Evolutionary conservation across 257 asterid genomes (phyloP), one percentile per base, ranked within the genome.

Genomic region (Striga asiatica): DNA sequence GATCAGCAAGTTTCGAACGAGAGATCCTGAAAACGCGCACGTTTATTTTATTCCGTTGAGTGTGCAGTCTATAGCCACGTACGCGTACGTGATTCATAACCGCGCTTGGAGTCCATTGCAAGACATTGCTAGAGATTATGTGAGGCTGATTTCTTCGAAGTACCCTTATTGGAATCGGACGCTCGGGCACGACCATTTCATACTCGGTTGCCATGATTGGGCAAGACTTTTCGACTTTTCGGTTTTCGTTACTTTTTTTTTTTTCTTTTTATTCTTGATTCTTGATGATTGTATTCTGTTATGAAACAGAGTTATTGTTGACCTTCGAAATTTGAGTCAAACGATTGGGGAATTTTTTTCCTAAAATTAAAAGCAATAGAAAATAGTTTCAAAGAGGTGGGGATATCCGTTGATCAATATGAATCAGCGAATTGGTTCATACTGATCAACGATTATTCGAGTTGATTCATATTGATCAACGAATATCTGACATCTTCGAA

Each of bases 111-210:
- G 19, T 31, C 84, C 84, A 0, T 29, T 81, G 60, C 78, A 66
- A 47, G 52, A 80, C 25, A 72, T 78, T 28, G 80, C 82, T 17
- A 38, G 61, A 39, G 84, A 80, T 47, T 77, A 77, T 14, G 23
- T 77, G 27, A 39, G 62, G 12, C 76, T 62, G 24, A 77, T 77
- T 27, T 65, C 88, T 54, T 49, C 68, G 0, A 49, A 59, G 41
- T 63, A 80, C n/a, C 79, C 83, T 64, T 76, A 63, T 58, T 80
- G 83, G 83, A 80, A 80, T 41, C 76, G 77, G 27, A 74, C 83
- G 8, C 65, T 38, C 4, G 83, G 83, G 2, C 70, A 20, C 17
- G 81, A 80, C 42, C 83, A 77, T 70, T 77, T 74, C 80, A 48
- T 77, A 43, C 58, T 74, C 12, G 83, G 73, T 28, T 79, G 79